These are phyloP conservation scores for Pyrenophora teres DNA, from an alignment of 2,329 filamentous ascomycete genomes.

Conservation along the genomic window DNA sequence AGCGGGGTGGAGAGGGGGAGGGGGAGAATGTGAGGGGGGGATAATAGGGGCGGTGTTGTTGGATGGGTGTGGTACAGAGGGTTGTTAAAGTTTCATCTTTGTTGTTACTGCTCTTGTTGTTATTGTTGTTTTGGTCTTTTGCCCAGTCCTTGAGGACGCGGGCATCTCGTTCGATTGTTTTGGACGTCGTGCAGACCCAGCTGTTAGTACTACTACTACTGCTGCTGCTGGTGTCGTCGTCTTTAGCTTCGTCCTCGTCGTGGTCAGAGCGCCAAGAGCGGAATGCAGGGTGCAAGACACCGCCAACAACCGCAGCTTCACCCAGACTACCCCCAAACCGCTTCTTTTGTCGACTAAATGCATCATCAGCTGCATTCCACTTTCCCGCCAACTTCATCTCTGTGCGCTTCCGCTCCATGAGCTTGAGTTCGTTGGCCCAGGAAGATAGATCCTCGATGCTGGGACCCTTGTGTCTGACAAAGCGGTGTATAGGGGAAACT, in stretches of 20 bases:
- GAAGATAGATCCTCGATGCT: conserved; percentile 4
- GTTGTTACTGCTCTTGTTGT: background rate
- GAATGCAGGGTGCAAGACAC: too few relatives aligned
- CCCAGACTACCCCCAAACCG: background rate
- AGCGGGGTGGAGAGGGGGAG: background rate
- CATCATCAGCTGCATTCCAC: too few relatives aligned
- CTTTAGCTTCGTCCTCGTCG: too few relatives aligned
- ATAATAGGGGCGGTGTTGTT: background rate
- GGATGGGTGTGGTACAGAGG: too few relatives aligned
- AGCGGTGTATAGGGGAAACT: background rate
- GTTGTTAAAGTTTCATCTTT: too few relatives aligned
- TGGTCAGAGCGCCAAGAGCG: too few relatives aligned
- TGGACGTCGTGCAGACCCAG: background rate
- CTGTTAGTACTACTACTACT: too few relatives aligned
- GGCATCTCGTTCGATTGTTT: background rate
- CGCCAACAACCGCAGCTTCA: too few relatives aligned
- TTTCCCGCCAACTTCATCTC: background rate
- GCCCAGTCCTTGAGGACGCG: background rate
- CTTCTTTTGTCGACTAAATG: background rate
- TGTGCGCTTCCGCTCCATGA: conserved; percentile 10
- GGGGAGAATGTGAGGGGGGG: background rate
- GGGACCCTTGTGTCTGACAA: conserved; percentile 3
- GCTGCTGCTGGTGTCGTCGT: too few relatives aligned
- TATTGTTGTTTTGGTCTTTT: background rate
- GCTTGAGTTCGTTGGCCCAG: conserved; percentile 15